phyloP scores from a whole-genome alignment of 2,329 filamentous ascomycete genomes.

The Sclerotinia subarctica region DNA sequence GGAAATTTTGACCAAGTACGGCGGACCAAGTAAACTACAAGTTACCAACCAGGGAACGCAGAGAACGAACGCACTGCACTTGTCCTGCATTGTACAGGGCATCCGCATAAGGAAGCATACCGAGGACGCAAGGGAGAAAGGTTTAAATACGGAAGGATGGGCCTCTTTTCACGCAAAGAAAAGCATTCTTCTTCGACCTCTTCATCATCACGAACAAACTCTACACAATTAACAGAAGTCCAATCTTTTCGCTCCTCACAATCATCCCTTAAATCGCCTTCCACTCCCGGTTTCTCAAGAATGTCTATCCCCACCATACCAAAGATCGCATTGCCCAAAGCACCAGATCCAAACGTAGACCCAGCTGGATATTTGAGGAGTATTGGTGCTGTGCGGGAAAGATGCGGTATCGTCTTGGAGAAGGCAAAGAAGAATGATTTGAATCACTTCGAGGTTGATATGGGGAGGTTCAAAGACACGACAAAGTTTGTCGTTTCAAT shows the following conservation, averaged over 20 bases:
- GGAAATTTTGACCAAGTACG: slow-evolving; percentile 7
- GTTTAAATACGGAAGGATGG: slow-evolving; percentile 28
- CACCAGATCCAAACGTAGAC: slow-evolving; percentile 83
- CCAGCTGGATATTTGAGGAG: slow-evolving; percentile 89
- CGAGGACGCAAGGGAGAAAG: slow-evolving; percentile 12
- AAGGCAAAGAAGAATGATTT: slow-evolving; percentile 66
- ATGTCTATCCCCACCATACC: slow-evolving; percentile 51
- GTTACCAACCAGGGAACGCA: slow-evolving; percentile 6
- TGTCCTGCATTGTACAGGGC: slow-evolving; percentile 13
- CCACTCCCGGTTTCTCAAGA: slow-evolving; percentile 32
- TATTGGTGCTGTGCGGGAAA: slow-evolving; percentile 81
- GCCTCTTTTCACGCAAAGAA: slow-evolving; percentile 37
- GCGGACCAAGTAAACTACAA: slow-evolving; percentile 1
- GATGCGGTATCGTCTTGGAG: slow-evolving; percentile 56
- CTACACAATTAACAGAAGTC: slow-evolving; percentile 30
- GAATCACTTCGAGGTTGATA: slow-evolving; percentile 68
- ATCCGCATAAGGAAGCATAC: slow-evolving; percentile 12
- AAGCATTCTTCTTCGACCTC: slow-evolving; percentile 30
- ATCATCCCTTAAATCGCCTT: slow-evolving; percentile 36
- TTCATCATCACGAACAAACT: slow-evolving; percentile 30
- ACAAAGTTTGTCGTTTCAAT: slow-evolving; percentile 69
- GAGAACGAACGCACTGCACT: slow-evolving; percentile 6
- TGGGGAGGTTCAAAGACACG: slow-evolving; percentile 64
- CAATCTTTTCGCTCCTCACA: slow-evolving; percentile 25
- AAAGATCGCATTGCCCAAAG: slow-evolving; percentile 76